Percentiles rank a stretch among this genome's conserved stretches.
phyloP scores from a whole-genome alignment of 2,329 filamentous ascomycete species.

The Diaporthe sp. region DNA sequence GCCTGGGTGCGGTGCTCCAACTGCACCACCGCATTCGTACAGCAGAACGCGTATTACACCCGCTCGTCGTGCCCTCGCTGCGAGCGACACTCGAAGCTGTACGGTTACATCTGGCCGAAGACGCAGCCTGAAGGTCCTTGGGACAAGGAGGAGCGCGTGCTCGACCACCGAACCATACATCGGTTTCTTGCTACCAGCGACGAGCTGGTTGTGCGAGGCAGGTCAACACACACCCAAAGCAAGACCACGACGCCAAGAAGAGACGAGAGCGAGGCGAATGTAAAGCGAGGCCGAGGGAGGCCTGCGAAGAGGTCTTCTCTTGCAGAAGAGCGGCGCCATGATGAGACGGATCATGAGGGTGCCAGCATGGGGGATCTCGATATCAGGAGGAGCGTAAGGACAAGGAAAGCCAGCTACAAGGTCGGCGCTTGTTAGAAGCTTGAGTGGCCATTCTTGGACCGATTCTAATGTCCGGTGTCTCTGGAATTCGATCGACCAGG shows the following conservation, averaged over 20 bases:
- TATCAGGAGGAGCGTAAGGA: constrained; percentile 34
- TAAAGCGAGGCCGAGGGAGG: constrained; percentile 17
- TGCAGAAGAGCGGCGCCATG: neutral
- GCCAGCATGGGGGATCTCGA: neutral
- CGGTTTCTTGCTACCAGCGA: constrained; percentile 82
- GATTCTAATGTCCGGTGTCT: neutral
- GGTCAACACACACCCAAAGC: constrained; percentile 39
- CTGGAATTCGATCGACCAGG: too few relatives aligned
- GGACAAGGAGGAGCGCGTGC: constrained; percentile 78
- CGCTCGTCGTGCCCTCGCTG: constrained; percentile 89
- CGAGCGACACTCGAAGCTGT: constrained; percentile 94
- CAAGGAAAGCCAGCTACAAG: constrained; percentile 34
- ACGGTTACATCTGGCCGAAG: constrained; percentile 96
- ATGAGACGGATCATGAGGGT: neutral
- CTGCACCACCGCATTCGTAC: constrained; percentile 86
- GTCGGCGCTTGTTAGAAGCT: neutral
- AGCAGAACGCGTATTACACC: constrained; percentile 89
- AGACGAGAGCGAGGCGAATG: constrained; percentile 11
- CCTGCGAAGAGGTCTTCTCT: constrained; percentile 1
- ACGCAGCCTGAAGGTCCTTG: constrained; percentile 82
- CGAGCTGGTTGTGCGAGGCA: constrained; percentile 68
- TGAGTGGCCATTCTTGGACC: neutral
- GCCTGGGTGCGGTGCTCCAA: constrained; percentile 92
- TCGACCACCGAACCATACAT: constrained; percentile 90
- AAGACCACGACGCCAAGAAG: constrained; percentile 22